Base-by-base conservation (phyloP, 345 rosid species). In the Angophora floribunda region DNA sequence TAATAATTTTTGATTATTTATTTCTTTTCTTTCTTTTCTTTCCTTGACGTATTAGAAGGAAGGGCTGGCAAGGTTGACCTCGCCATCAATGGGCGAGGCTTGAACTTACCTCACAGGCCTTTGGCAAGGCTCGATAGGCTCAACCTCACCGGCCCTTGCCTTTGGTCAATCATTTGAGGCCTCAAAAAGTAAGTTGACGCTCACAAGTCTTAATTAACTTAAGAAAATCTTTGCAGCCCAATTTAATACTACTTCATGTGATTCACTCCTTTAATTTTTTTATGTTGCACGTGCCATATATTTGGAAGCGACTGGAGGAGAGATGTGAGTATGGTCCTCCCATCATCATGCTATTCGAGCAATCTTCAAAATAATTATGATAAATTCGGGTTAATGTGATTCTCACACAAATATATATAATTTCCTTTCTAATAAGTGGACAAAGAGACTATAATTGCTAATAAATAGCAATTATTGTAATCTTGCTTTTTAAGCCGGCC, bases 121-220 rank as follows among this genome's bases (percentile, higher is more conserved):
- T 10, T 55, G 22, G 61, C 4, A 55, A 55, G 28, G 61, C 61
- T 55, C 61, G 22, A 21, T 5, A 55, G 22, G 11, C 26, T 55
- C 22, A 5, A 12, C 26, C 7, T 8, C 44, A 87, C 50, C n/a
- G n/a, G n/a, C n/a, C n/a, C n/a, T n/a, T n/a, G n/a, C n/a, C n/a
- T n/a, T n/a, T n/a, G n/a, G n/a, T n/a, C n/a, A n/a, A n/a, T n/a
- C n/a, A n/a, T n/a, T n/a, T n/a, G n/a, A n/a, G n/a, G n/a, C n/a
- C n/a, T n/a, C n/a, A n/a, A n/a, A 57, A 7, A 57, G n/a, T 24
- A 13, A 57, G 63, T 57, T 1, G 0, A 1, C n/a, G 0, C 22
- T 28, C 3, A 12, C 67, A 28, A 12, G 16, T 6, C 67, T 61
- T 61, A 6, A 13, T 28, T 61, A 26, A 11, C 28, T 61, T 14